These are phyloP conservation scores for Phialophora macrospora DNA, from an alignment of 2,329 filamentous ascomycete genomes.

Conservation along the genomic window DNA sequence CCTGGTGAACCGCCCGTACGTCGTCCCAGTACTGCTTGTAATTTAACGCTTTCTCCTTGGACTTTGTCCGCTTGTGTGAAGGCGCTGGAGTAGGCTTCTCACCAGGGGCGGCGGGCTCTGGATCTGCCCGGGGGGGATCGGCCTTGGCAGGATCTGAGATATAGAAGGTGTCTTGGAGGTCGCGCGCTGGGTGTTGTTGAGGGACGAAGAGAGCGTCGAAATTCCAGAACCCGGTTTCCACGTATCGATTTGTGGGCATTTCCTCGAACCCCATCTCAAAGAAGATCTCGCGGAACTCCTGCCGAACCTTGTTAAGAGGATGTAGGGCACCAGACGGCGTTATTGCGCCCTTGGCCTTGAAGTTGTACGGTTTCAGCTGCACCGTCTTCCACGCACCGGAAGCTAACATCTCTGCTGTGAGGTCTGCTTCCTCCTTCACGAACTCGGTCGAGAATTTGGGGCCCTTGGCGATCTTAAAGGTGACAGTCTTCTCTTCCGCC, in stretches of 20 bases:
- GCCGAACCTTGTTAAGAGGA: constrained; percentile 85
- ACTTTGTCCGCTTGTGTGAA: constrained; percentile 60
- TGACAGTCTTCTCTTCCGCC: constrained; percentile 79
- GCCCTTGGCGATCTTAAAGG: constrained; percentile 83
- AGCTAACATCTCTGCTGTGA: constrained; percentile 90
- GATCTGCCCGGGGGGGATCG: constrained; percentile 67
- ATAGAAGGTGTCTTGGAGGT: constrained; percentile 98
- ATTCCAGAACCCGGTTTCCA: constrained; percentile 99
- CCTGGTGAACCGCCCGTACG: constrained; percentile 82
- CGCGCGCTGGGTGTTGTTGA: constrained; percentile 95
- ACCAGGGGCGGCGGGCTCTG: constrained; percentile 50
- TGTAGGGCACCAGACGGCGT: constrained; percentile 57
- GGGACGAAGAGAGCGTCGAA: constrained; percentile 96
- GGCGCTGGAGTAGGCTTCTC: constrained; percentile 51
- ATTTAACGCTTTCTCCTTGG: constrained; percentile 57
- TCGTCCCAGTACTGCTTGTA: constrained; percentile 89
- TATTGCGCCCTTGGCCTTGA: constrained; percentile 67
- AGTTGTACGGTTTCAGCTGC: constrained; percentile 83
- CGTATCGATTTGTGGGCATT: constrained; percentile 92
- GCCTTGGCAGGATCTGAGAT: constrained; percentile 84
- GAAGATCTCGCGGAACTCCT: constrained; percentile 97
- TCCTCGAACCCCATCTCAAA: constrained; percentile 99
- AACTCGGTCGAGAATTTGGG: constrained; percentile 87
- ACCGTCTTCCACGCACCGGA: constrained; percentile 89
- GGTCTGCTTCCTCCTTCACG: constrained; percentile 88